Conservation (phyloP, 305 asterid species). For the Rubia balearica region DNA sequence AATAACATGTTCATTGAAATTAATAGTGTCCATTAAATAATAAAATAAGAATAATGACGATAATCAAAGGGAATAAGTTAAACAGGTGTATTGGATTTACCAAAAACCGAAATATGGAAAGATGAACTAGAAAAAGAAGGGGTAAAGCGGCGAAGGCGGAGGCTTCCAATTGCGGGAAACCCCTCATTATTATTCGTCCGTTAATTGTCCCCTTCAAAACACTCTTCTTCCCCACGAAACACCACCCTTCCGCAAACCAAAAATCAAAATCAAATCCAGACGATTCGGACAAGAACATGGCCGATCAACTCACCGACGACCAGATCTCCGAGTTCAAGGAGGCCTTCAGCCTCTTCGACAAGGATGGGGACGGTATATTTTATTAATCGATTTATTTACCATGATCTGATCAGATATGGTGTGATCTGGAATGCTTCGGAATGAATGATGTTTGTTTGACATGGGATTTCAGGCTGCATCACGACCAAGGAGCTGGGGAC, state of each 20-base stretch:
- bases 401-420: no score
- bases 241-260: background rate
- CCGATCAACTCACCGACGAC: constrained; percentile 21
- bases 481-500: constrained; percentile 28
- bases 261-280: background rate
- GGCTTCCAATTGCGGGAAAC: background rate
- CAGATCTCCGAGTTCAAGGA: constrained; percentile 18
- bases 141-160: background rate
- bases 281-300: constrained; percentile 10
- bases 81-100: background rate
- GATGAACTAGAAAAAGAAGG: background rate
- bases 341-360: constrained; percentile 24
- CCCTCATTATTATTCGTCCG: background rate
- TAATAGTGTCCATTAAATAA: background rate
- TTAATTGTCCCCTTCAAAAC: background rate
- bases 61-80: no score
- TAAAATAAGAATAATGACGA: background rate
- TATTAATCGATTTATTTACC: background rate
- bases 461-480: constrained; percentile 15
- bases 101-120: background rate
- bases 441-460: background rate
- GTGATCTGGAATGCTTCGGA: no score
- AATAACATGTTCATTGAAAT: no score
- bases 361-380: constrained; percentile 21
- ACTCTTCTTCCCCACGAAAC: background rate